Percentiles rank a stretch among this genome's conserved stretches.
Conservation (phyloP, 1,284 basidiomycete genomes). For the Ceratorhiza oryzae-sativae region DNA sequence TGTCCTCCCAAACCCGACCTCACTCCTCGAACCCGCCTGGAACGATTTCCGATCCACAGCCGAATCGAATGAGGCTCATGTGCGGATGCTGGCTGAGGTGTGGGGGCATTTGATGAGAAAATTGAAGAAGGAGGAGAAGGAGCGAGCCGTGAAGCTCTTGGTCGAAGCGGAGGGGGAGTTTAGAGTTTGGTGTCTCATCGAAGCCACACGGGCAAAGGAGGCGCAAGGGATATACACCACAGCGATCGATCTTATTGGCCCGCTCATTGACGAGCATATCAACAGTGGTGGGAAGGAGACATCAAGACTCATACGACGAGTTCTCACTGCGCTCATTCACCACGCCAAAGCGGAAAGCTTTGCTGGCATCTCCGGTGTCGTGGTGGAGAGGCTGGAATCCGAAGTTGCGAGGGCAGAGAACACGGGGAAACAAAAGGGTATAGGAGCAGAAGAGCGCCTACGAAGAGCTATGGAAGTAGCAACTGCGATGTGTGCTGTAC, state of each 20-base stretch:
- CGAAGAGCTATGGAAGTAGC: slow-evolving; percentile 50
- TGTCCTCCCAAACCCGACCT: slow-evolving; percentile 62
- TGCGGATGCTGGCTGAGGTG: slow-evolving; percentile 72
- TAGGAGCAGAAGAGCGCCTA: slow-evolving; percentile 22
- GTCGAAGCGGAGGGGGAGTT: slow-evolving; percentile 54
- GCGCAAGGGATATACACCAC: slow-evolving; percentile 64
- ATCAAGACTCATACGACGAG: slow-evolving; percentile 67
- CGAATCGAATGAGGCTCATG: slow-evolving; percentile 62
- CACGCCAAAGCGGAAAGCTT: slow-evolving; percentile 75
- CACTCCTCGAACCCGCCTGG: slow-evolving; percentile 66
- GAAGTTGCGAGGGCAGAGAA: slow-evolving; percentile 14
- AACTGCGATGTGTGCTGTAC: slow-evolving; percentile 57
- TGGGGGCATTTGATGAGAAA: slow-evolving; percentile 75
- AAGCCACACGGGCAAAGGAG: slow-evolving; percentile 51
- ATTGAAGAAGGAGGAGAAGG: slow-evolving; percentile 62
- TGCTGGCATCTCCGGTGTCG: slow-evolving; percentile 61
- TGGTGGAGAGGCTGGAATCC: slow-evolving; percentile 45
- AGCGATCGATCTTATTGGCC: slow-evolving; percentile 46
- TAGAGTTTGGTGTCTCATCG: slow-evolving; percentile 71
- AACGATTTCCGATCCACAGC: slow-evolving; percentile 52
- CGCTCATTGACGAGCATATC: slow-evolving; percentile 63
- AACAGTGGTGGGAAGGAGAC: slow-evolving; percentile 47
- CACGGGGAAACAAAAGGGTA: no score
- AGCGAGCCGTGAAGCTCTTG: slow-evolving; percentile 61
- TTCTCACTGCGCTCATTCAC: slow-evolving; percentile 80